Evolutionary conservation across 2,329 filamentous ascomycete genomes (phyloP).

Genomic region (Colletotrichum tamarilloi): DNA sequence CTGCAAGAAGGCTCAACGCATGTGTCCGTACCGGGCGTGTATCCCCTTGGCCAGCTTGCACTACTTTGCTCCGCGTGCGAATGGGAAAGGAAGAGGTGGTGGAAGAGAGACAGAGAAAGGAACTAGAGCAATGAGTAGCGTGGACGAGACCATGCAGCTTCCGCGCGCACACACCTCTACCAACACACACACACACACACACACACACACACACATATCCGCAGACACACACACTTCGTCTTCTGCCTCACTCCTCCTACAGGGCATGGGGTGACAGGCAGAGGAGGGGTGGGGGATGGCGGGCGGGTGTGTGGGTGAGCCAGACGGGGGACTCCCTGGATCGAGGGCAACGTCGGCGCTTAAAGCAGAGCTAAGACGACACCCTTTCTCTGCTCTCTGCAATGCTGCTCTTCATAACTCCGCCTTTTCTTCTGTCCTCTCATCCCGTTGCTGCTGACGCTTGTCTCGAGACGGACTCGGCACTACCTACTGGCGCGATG

Average conservation of each 20-base stretch:
- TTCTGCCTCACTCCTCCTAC: neutral
- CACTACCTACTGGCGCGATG: slow-evolving; percentile 26
- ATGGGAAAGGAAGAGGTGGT: neutral
- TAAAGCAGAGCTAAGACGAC: slow-evolving; percentile 33
- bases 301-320: slow-evolving; percentile 22
- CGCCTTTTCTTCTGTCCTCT: slow-evolving; percentile 6
- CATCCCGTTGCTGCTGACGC: neutral
- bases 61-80: slow-evolving; percentile 7
- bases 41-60: slow-evolving; percentile 14
- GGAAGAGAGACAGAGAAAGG: slow-evolving; percentile 6
- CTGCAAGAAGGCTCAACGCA: slow-evolving; percentile 24
- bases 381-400: slow-evolving; percentile 21
- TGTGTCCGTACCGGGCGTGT: slow-evolving; percentile 12
- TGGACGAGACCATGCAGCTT: slow-evolving; percentile 19
- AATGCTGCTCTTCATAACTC: slow-evolving; percentile 1
- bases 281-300: neutral
- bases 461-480: slow-evolving; percentile 5
- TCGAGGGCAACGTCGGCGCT: slow-evolving; percentile 31
- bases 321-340: slow-evolving; percentile 27
- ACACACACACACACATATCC: neutral
- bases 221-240: neutral
- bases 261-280: slow-evolving; percentile 28
- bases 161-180: neutral
- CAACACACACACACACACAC: slow-evolving; percentile 1
- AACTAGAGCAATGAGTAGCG: neutral